Evolutionary conservation across 2,329 filamentous ascomycete genomes (phyloP).

Genomic region (Colletotrichum sidae): DNA sequence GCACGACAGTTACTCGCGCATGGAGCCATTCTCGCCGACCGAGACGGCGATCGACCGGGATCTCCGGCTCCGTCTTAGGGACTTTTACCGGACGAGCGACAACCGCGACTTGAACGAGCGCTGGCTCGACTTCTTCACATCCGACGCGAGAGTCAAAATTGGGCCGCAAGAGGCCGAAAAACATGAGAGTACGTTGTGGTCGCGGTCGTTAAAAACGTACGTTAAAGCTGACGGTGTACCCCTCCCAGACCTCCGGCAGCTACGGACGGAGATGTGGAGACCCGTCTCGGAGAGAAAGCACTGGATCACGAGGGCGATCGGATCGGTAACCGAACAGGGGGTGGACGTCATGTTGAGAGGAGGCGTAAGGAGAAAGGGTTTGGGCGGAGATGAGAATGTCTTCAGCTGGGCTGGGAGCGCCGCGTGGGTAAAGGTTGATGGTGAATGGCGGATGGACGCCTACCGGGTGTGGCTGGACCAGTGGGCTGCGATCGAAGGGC

Average conservation of each 20-base stretch:
- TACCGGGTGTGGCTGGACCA: conserved; percentile 37
- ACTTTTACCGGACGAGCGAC: conserved; percentile 37
- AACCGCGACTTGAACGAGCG: conserved; percentile 23
- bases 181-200: conserved; percentile 22
- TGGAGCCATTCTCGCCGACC: conserved; percentile 30
- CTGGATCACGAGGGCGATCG: conserved; percentile 35
- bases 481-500: conserved; percentile 31
- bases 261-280: conserved; percentile 33
- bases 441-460: conserved; percentile 34
- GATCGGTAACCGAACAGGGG: conserved; percentile 19
- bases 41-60: conserved; percentile 35
- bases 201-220: background rate
- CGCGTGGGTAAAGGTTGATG: conserved; percentile 31
- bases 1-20: conserved; percentile 33
- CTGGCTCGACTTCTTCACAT: conserved; percentile 34
- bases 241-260: conserved; percentile 22
- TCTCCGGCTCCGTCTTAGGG: conserved; percentile 35
- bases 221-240: conserved; percentile 17
- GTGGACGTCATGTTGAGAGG: conserved; percentile 37
- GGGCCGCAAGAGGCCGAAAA: conserved; percentile 20
- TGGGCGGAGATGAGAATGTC: conserved; percentile 19
- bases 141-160: conserved; percentile 29
- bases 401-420: conserved; percentile 38
- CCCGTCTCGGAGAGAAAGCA: conserved; percentile 33
- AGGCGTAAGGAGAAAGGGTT: conserved; percentile 26